Percentiles rank a stretch among this genome's conserved stretches.
Evolutionary conservation across 352 stramenopile species (phyloP).

Genomic region (Phytopythium boreale): DNA sequence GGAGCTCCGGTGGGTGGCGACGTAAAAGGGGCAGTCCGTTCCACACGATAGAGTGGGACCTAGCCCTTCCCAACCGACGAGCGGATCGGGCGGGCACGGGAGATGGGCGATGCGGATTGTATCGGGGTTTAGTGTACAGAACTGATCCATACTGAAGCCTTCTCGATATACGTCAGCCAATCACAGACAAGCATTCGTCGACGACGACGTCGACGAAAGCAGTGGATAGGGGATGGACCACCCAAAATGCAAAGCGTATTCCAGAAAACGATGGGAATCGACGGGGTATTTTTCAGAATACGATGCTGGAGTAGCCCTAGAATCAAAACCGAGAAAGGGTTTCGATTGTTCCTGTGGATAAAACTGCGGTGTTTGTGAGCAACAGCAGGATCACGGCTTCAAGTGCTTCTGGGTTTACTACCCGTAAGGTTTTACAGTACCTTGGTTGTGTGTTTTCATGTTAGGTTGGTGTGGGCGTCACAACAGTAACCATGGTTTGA

Average conservation of each 20-base stretch:
- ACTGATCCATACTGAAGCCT: not conserved
- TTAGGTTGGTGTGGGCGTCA: too few species aligned
- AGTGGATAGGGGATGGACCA: not conserved
- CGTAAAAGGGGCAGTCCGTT: not conserved
- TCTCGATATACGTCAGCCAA: not conserved
- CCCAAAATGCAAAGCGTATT: not conserved
- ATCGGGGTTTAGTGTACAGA: not conserved
- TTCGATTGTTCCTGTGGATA: too few species aligned
- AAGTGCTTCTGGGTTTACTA: too few species aligned
- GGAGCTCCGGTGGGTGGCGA: not conserved
- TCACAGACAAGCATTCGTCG: not conserved
- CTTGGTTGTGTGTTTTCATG: too few species aligned
- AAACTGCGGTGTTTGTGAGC: too few species aligned
- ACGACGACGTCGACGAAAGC: conserved; percentile 12
- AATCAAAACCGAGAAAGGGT: too few species aligned
- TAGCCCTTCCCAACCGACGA: not conserved
- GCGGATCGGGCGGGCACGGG: not conserved
- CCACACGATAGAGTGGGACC: not conserved
- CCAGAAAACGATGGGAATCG: not conserved
- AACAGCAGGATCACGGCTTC: too few species aligned
- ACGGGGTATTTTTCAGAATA: not conserved
- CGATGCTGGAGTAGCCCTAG: too few species aligned
- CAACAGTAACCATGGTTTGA: too few species aligned
- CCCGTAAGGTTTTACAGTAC: too few species aligned
- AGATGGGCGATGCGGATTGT: not conserved